These are phyloP conservation scores for Fomes fomentarius DNA, from an alignment of 1,284 basidiomycete species.

Conservation along the genomic window DNA sequence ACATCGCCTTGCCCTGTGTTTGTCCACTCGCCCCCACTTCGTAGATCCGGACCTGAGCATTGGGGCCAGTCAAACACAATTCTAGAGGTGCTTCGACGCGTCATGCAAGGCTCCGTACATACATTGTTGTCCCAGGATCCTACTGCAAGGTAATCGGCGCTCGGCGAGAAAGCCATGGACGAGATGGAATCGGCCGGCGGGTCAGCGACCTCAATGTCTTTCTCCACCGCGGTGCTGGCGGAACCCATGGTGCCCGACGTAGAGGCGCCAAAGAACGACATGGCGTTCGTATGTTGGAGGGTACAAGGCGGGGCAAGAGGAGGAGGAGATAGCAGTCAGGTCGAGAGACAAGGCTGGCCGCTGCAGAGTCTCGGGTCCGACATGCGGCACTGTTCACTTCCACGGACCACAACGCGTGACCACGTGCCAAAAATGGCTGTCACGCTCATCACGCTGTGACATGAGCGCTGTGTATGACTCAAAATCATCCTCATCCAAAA, in stretches of 20 bases:
- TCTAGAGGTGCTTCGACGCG: not conserved
- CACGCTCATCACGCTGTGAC: not conserved
- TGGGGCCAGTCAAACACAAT: not conserved
- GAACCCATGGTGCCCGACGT: constrained; percentile 33
- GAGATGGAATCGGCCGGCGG: constrained; percentile 80
- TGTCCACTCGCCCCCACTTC: constrained; percentile 61
- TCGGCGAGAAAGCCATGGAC: constrained; percentile 64
- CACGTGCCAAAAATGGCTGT: not conserved
- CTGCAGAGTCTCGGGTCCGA: not conserved
- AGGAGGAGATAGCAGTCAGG: not conserved
- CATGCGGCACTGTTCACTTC: constrained; percentile 3
- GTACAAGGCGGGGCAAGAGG: not conserved
- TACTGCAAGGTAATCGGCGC: constrained; percentile 74
- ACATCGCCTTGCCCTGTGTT: constrained; percentile 81
- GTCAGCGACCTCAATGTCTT: constrained; percentile 77
- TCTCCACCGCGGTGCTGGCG: constrained; percentile 39
- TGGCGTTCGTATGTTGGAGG: constrained; percentile 15
- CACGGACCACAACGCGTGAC: constrained; percentile 10
- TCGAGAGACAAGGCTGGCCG: not conserved
- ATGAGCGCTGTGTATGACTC: too few relatives aligned
- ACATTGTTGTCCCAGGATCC: constrained; percentile 84
- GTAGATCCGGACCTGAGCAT: constrained; percentile 59
- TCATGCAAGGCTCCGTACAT: constrained; percentile 22
- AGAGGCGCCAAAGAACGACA: constrained; percentile 46
- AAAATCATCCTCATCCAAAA: too few relatives aligned